Evolutionary conservation across 495 filamentous ascomycete genomes (phyloP), one percentile per base, ranked within the genome.

Genomic region (Pyrenula aspistea): DNA sequence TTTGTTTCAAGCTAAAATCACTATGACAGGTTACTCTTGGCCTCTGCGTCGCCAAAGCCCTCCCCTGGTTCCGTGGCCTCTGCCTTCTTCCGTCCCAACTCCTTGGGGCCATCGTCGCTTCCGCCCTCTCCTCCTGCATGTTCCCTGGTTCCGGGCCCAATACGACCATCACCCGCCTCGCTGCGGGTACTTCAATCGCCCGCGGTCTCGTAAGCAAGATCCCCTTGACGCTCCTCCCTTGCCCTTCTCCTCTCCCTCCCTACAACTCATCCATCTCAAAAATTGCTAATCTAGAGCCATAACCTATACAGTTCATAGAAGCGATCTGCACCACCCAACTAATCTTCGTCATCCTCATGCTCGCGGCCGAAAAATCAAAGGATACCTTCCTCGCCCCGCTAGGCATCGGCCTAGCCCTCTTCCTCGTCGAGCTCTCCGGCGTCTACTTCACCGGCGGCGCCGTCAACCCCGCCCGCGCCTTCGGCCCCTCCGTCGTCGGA

Each of bases 371-470:
- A 25, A 62, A 62, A 53, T 52, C 3, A 42, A 60, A 62, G 52
- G 59, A 58, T 21, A 76, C 72, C 12, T 80, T 75, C 55, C 65
- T 82, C 19, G 78, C 78, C 21, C 78, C 78, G 0, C 59, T 79
- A 15, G 79, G 80, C 36, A 80, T 83, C 47, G 78, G 80, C 2
- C 61, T 78, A 1, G 61, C 74, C 3, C 65, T 82, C 15, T 82
- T 83, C 61, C 63, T 83, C 36, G 71, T 68, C 12, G 76, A 83
- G 53, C 62, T 78, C 1, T 54, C 50, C n/a, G 50, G 50, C n/a
- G 50, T 83, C 21, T 80, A 76, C 58, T 85, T 75, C 63, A 84
- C 83, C 0, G 81, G 82, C 23, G 80, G 78, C 51, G 75, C 71
- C 8, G 68, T 86, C 36, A 85, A 85, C 58, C 80, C 81, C 3